phyloP scores from a whole-genome alignment of 192 early-diverging fungal genomes.

The Rhizophagus sp. region DNA sequence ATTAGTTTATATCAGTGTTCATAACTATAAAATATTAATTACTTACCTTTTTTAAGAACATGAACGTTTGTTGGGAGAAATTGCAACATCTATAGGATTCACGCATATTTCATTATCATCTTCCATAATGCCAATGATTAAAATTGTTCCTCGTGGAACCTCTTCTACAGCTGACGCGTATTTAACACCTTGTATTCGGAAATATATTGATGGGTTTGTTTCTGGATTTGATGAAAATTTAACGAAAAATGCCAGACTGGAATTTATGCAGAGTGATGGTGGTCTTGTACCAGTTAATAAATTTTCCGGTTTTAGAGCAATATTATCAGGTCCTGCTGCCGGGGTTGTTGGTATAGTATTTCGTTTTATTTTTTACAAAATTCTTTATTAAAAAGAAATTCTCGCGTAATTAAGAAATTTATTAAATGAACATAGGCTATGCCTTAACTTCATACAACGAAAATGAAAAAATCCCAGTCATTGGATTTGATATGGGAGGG shows the following conservation, averaged over 20 bases:
- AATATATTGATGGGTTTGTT: conserved; percentile 84
- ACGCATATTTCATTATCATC: conserved; percentile 84
- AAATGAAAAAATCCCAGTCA: conserved; percentile 61
- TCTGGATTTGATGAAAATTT: conserved; percentile 81
- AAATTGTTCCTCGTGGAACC: conserved; percentile 91
- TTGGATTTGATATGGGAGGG: conserved; percentile 98
- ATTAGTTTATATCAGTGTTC: not conserved
- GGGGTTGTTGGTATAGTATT: conserved; percentile 84
- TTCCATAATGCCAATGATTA: conserved; percentile 87
- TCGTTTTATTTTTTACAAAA: not conserved
- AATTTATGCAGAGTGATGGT: conserved; percentile 99
- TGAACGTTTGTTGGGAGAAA: conserved; percentile 66
- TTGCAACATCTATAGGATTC: conserved; percentile 79
- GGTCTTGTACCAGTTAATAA: conserved; percentile 84
- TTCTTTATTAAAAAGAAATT: not conserved
- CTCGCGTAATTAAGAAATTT: not conserved
- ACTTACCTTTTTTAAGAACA: conserved; percentile 52
- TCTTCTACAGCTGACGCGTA: conserved; percentile 92
- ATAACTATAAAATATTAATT: not conserved
- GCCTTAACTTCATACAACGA: conserved; percentile 53
- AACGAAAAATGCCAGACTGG: conserved; percentile 52
- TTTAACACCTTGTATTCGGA: conserved; percentile 87
- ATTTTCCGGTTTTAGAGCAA: conserved; percentile 87
- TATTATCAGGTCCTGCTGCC: conserved; percentile 93
- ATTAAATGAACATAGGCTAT: conserved; percentile 32